A percentile compares a stretch with the other conserved stretches of the same genome.
Conservation (phyloP, 2,329 filamentous ascomycete species). For the Drechslerella stenobrocha region DNA sequence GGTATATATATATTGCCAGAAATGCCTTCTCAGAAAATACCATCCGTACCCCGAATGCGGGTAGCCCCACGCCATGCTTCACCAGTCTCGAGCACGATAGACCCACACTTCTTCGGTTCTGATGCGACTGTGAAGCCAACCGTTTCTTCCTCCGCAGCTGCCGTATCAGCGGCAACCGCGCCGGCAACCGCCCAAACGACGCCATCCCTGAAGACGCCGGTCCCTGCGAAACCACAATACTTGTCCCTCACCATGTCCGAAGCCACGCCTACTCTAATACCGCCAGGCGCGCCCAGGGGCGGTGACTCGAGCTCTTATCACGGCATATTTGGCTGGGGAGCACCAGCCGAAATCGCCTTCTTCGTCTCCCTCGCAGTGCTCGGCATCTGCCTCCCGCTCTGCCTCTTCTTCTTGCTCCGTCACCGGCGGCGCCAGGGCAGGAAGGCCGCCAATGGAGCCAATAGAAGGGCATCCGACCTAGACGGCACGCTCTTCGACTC, state of each 20-base stretch:
- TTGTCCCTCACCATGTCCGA: slow-evolving; percentile 19
- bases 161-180: slow-evolving; percentile 3
- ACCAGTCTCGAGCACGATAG: slow-evolving; percentile 23
- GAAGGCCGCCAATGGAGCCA: slow-evolving; percentile 6
- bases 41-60: slow-evolving; percentile 30
- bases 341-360: slow-evolving; percentile 27
- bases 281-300: background rate
- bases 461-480: slow-evolving; percentile 14
- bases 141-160: slow-evolving; percentile 6
- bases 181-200: background rate
- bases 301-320: background rate
- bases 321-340: slow-evolving; percentile 38
- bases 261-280: slow-evolving; percentile 12
- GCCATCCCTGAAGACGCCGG: slow-evolving; percentile 23
- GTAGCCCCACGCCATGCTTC: slow-evolving; percentile 6
- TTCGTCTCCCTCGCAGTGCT: slow-evolving; percentile 33
- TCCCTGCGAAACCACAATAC: slow-evolving; percentile 34
- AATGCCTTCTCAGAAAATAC: slow-evolving; percentile 3
- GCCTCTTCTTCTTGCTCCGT: slow-evolving; percentile 21
- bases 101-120: slow-evolving; percentile 32
- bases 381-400: slow-evolving; percentile 25
- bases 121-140: slow-evolving; percentile 21
- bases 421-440: slow-evolving; percentile 17
- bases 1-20: slow-evolving; percentile 15
- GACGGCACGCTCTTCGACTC: slow-evolving; percentile 21